These are phyloP conservation scores for Pseudogymnoascus sp. DNA, from an alignment of 2,329 filamentous ascomycete species.

Conservation along the genomic window DNA sequence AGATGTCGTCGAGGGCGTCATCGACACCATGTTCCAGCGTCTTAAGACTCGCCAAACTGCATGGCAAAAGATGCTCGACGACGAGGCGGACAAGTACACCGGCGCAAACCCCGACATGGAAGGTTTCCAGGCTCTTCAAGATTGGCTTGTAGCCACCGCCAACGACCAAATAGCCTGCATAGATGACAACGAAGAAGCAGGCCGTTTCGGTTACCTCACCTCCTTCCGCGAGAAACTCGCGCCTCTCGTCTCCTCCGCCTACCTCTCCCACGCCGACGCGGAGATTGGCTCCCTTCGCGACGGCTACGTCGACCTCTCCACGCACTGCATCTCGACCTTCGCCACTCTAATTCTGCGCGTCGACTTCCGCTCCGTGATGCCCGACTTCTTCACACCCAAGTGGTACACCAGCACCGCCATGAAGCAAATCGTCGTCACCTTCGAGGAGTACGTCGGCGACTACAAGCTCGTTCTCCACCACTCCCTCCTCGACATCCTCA, in stretches of 20 bases:
- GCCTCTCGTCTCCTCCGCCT: conserved; percentile 68
- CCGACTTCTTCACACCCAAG: conserved; percentile 79
- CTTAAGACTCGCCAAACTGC: conserved; percentile 73
- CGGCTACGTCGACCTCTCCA: conserved; percentile 90
- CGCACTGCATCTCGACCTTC: conserved; percentile 84
- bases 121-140: conserved; percentile 71
- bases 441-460: conserved; percentile 89
- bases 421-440: conserved; percentile 88
- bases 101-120: conserved; percentile 46
- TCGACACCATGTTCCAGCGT: conserved; percentile 90
- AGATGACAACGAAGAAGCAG: conserved; percentile 75
- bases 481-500: conserved; percentile 79
- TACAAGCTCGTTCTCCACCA: conserved; percentile 78
- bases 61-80: conserved; percentile 82
- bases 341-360: conserved; percentile 79
- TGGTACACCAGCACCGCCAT: conserved; percentile 87
- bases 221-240: conserved; percentile 80
- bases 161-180: conserved; percentile 99
- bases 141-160: conserved; percentile 93
- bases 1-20: conserved; percentile 88
- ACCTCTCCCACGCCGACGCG: conserved; percentile 62
- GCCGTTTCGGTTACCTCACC: conserved; percentile 70
- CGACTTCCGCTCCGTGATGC: conserved; percentile 76
- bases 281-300: conserved; percentile 73
- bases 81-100: conserved; percentile 71